Conservation (phyloP, 2,329 filamentous ascomycete genomes). For the Ascosphaera aggregata region DNA sequence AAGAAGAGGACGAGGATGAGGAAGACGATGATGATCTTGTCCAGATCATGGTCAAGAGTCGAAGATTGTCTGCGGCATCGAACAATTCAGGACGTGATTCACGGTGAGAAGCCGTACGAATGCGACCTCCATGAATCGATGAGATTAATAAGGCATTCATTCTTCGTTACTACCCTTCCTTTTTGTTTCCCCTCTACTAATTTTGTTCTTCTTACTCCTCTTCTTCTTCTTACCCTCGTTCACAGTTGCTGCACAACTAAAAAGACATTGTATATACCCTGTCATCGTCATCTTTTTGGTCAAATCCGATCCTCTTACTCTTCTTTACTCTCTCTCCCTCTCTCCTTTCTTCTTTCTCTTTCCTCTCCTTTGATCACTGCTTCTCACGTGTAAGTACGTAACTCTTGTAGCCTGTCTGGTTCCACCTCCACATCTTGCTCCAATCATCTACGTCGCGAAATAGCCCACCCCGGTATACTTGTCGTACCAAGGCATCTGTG, state of each 20-base stretch:
- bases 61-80: conserved; percentile 11
- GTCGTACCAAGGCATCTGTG: neutral
- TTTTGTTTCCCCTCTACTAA: conserved; percentile 4
- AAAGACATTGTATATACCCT: neutral
- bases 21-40: conserved; percentile 20
- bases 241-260: neutral
- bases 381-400: neutral
- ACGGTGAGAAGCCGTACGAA: too few species aligned
- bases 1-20: conserved; percentile 9
- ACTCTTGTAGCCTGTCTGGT: neutral
- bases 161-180: conserved; percentile 2
- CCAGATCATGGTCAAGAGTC: conserved; percentile 21
- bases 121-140: too few species aligned
- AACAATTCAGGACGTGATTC: neutral
- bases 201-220: conserved; percentile 2
- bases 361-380: neutral
- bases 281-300: neutral
- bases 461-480: neutral
- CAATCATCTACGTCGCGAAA: conserved; percentile 2
- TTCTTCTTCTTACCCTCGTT: neutral
- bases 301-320: too few species aligned
- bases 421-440: neutral
- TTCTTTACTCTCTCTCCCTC: neutral
- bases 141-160: too few species aligned
- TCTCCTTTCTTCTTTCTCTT: neutral